phyloP scores from a whole-genome alignment of 768 basidiomycete genomes.

The Nevesoporus exiguus region DNA sequence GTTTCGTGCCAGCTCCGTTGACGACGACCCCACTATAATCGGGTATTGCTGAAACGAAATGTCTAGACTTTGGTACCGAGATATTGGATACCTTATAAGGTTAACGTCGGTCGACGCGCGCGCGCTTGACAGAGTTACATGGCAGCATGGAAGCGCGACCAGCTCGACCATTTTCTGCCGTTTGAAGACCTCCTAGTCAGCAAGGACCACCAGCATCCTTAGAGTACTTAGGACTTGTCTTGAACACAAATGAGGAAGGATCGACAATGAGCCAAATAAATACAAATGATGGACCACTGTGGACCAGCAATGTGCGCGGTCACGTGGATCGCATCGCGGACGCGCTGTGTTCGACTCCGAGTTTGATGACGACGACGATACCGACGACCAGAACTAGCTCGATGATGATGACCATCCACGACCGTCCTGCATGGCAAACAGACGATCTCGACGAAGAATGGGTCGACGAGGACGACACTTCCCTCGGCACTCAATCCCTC shows the following conservation, averaged over 20 bases:
- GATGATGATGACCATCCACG: slow-evolving; percentile 8
- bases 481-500: slow-evolving; percentile 48
- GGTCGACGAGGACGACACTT: slow-evolving; percentile 56
- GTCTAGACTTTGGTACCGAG: neutral
- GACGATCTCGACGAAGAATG: slow-evolving; percentile 92
- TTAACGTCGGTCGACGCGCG: neutral
- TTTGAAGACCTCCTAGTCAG: neutral
- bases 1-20: neutral
- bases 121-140: neutral
- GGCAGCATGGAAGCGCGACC: neutral
- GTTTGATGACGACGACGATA: neutral
- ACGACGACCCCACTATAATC: neutral
- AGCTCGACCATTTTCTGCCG: neutral
- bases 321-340: slow-evolving; percentile 23
- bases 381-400: neutral
- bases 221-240: too few species aligned
- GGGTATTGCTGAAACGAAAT: slow-evolving; percentile 14
- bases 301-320: slow-evolving; percentile 22
- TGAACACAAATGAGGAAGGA: slow-evolving; percentile 9
- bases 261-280: slow-evolving; percentile 16
- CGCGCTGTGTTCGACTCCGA: slow-evolving; percentile 11
- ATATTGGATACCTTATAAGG: neutral
- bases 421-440: slow-evolving; percentile 76
- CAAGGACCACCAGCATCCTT: neutral
- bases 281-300: slow-evolving; percentile 15